These are phyloP conservation scores for Cutaneotrichosporon sp. DNA, from an alignment of 1,284 basidiomycete genomes.

Conservation along the genomic window DNA sequence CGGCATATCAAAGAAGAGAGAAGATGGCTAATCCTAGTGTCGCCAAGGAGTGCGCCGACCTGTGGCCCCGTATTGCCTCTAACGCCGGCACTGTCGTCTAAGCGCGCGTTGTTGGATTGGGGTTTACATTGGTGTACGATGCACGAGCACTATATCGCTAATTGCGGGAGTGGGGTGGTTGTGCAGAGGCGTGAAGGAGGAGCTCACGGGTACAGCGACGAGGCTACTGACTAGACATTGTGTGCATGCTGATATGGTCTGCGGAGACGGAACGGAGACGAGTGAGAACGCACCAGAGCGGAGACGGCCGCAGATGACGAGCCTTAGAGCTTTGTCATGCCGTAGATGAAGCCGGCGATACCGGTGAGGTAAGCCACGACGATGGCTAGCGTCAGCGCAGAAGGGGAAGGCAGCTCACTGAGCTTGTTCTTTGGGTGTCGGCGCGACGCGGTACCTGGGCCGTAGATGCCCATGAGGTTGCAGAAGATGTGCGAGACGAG, in stretches of 20 bases:
- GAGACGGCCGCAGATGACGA: neutral
- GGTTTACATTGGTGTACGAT: slow-evolving; percentile 23
- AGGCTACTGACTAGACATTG: neutral
- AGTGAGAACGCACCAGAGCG: neutral
- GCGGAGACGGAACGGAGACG: neutral
- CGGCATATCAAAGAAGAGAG: slow-evolving; percentile 81
- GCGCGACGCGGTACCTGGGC: slow-evolving; percentile 30
- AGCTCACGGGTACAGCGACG: neutral
- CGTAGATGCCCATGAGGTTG: slow-evolving; percentile 75
- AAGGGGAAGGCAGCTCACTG: slow-evolving; percentile 17
- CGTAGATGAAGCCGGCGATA: slow-evolving; percentile 36
- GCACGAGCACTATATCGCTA: slow-evolving; percentile 20
- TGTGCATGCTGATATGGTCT: slow-evolving; percentile 1
- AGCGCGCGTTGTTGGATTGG: slow-evolving; percentile 22
- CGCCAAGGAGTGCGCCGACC: slow-evolving; percentile 64
- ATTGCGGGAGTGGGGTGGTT: neutral
- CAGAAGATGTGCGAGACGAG: slow-evolving; percentile 80
- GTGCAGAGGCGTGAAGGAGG: neutral
- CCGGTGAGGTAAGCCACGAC: slow-evolving; percentile 37
- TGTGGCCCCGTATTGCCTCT: slow-evolving; percentile 99
- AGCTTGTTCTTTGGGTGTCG: slow-evolving; percentile 32
- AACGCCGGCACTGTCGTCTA: slow-evolving; percentile 97
- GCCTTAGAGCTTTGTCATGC: slow-evolving; percentile 10
- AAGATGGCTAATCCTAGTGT: slow-evolving; percentile 26
- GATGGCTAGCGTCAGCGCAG: slow-evolving; percentile 21